Conservation (phyloP, 768 basidiomycete species). For the Tricholoma bakamatsutake region DNA sequence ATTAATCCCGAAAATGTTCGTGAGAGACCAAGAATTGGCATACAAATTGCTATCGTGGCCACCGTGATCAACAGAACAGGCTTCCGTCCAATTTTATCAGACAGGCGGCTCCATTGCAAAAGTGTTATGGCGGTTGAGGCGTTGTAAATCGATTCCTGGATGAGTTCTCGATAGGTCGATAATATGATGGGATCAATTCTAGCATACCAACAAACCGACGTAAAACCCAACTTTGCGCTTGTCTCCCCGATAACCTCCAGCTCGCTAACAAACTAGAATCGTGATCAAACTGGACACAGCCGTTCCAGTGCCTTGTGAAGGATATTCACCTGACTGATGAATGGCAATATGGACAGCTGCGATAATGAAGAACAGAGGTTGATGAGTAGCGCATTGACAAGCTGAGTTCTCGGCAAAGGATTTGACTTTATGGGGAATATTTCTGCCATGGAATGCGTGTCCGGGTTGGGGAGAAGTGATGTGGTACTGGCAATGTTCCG, state of each 20-base stretch:
- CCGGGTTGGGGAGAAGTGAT: neutral
- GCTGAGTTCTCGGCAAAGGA: neutral
- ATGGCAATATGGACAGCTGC: neutral
- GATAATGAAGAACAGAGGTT: neutral
- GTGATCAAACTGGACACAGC: neutral
- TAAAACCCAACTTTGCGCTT: neutral
- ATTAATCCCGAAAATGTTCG: constrained; percentile 9
- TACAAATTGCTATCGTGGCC: constrained; percentile 11
- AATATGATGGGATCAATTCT: neutral
- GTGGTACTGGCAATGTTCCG: no score
- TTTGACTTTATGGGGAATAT: neutral
- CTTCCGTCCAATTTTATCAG: constrained; percentile 24
- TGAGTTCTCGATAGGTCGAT: neutral
- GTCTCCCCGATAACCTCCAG: neutral
- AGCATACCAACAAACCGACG: neutral
- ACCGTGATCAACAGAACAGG: constrained; percentile 23
- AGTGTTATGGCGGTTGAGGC: constrained; percentile 19
- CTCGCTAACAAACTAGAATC: neutral
- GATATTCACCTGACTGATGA: neutral
- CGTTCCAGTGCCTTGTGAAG: neutral
- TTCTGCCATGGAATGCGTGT: neutral
- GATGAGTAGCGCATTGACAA: neutral
- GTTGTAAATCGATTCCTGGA: constrained; percentile 23
- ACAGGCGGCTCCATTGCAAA: constrained; percentile 23
- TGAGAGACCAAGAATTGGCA: constrained; percentile 5